A percentile compares a stretch with the other conserved stretches of the same genome.
phyloP scores from a whole-genome alignment of 2,329 filamentous ascomycete species.

The Aspergillus flavus region DNA sequence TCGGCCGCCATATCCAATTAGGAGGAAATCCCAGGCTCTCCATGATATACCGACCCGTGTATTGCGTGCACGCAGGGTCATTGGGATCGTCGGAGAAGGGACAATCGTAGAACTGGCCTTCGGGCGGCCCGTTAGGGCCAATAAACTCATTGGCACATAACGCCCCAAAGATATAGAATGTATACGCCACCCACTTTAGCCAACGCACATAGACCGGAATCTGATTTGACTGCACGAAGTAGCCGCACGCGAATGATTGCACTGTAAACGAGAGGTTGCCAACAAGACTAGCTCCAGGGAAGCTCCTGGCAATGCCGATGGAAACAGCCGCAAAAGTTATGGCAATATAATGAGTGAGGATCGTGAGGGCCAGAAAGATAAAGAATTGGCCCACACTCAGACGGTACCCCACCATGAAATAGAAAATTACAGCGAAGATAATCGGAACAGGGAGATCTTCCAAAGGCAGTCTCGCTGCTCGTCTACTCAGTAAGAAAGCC shows the following conservation, averaged over 20 bases:
- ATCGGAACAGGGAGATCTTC: slow-evolving; percentile 75
- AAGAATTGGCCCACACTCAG: slow-evolving; percentile 67
- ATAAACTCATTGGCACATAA: slow-evolving; percentile 72
- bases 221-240: slow-evolving; percentile 72
- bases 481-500: slow-evolving; percentile 70
- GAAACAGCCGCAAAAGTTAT: slow-evolving; percentile 71
- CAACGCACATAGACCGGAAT: slow-evolving; percentile 78
- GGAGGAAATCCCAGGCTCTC: slow-evolving; percentile 67
- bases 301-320: slow-evolving; percentile 66
- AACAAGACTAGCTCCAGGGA: slow-evolving; percentile 70
- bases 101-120: slow-evolving; percentile 72
- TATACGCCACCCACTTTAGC: slow-evolving; percentile 59
- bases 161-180: slow-evolving; percentile 68
- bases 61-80: slow-evolving; percentile 68
- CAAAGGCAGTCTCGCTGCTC: slow-evolving; percentile 67
- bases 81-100: slow-evolving; percentile 63
- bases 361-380: slow-evolving; percentile 68
- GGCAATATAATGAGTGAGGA: slow-evolving; percentile 73
- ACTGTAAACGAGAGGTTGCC: slow-evolving; percentile 73
- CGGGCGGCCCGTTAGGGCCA: slow-evolving; percentile 34
- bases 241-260: slow-evolving; percentile 74
- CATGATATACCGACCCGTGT: slow-evolving; percentile 71
- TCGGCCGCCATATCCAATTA: slow-evolving; percentile 69
- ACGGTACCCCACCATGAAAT: slow-evolving; percentile 78
- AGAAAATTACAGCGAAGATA: slow-evolving; percentile 70